phyloP scores from a whole-genome alignment of 73 alveolate genomes.

The Paramecium biaurelia region DNA sequence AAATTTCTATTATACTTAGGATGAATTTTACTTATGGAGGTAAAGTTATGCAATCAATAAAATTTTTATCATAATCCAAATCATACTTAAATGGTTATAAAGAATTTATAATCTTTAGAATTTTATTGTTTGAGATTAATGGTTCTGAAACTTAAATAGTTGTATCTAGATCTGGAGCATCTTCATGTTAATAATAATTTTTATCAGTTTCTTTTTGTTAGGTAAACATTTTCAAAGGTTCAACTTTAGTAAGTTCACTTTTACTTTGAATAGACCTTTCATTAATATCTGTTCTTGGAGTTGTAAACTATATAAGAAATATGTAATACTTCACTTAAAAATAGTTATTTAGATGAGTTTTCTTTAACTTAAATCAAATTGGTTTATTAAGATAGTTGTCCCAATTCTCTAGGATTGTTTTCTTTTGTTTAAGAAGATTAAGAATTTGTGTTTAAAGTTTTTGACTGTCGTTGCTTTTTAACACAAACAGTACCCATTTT shows the following conservation, averaged over 20 bases:
- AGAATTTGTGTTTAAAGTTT: background rate
- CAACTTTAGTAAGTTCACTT: background rate
- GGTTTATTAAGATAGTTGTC: background rate
- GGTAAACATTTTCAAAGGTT: background rate
- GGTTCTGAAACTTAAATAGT: background rate
- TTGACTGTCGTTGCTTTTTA: background rate
- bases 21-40: background rate
- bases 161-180: background rate
- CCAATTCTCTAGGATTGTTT: background rate
- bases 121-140: background rate
- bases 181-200: background rate
- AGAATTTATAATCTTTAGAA: background rate
- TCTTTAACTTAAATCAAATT: background rate
- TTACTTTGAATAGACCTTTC: background rate
- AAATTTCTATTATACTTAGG: background rate
- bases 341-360: background rate
- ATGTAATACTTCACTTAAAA: background rate
- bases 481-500: conserved; percentile 10
- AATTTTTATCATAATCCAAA: background rate
- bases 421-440: background rate
- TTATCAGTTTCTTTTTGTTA: background rate
- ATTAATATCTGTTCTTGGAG: background rate
- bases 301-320: background rate
- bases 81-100: background rate
- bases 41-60: background rate